Conservation (phyloP, 2,329 filamentous ascomycete species). For the Colletotrichum sp. region DNA sequence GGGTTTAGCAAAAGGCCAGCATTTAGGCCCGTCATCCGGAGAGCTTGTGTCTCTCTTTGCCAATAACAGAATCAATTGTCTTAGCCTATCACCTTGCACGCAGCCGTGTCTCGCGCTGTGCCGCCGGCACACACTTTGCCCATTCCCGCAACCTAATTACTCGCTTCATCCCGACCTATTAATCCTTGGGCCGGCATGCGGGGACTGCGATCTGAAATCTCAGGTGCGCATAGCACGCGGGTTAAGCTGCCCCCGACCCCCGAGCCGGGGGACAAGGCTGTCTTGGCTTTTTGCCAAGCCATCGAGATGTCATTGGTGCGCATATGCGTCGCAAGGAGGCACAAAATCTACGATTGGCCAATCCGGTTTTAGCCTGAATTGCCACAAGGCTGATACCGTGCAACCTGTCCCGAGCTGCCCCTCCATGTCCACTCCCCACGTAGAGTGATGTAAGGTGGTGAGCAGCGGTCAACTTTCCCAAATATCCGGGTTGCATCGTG, state of each 20-base stretch:
- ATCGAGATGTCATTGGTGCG: conserved; percentile 15
- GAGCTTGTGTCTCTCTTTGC: not conserved
- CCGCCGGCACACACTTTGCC: not conserved
- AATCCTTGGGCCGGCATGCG: not conserved
- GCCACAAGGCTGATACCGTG: conserved; percentile 15
- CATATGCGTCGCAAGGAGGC: not conserved
- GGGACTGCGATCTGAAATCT: not conserved
- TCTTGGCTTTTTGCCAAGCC: conserved; percentile 8
- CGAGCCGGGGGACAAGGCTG: conserved; percentile 15
- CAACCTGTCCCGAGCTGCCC: conserved; percentile 15
- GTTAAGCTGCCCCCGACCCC: conserved; percentile 12
- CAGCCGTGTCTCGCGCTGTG: not conserved
- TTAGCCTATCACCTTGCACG: not conserved
- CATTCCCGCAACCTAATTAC: not conserved
- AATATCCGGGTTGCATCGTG: not conserved
- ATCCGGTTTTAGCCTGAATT: conserved; percentile 17
- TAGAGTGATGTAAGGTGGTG: conserved; percentile 14
- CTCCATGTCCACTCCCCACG: conserved; percentile 18
- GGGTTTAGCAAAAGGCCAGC: conserved; percentile 12
- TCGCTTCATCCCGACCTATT: not conserved
- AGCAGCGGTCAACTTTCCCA: conserved; percentile 3
- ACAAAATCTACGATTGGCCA: conserved; percentile 4
- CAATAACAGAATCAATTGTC: not conserved
- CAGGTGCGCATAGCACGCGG: not conserved
- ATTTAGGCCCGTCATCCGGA: conserved; percentile 1